Conservation (phyloP, 495 filamentous ascomycete genomes). For the Penicillium lividum region DNA sequence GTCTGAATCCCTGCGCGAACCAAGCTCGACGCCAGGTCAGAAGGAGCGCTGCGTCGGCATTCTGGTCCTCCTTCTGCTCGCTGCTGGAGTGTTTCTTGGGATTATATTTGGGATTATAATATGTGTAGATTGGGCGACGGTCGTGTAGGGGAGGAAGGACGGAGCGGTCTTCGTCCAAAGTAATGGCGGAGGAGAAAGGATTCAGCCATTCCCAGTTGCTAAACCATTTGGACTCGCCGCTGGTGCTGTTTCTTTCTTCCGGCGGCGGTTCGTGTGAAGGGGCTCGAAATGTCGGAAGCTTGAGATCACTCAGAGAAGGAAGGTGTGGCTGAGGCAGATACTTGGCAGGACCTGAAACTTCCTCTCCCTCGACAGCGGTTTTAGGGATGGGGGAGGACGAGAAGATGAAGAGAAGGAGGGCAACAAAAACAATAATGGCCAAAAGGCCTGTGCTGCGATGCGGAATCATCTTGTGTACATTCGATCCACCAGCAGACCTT, state of each 20-base stretch:
- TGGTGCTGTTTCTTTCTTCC: slow-evolving; percentile 76
- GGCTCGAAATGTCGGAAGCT: slow-evolving; percentile 57
- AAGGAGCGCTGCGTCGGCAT: slow-evolving; percentile 76
- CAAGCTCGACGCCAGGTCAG: slow-evolving; percentile 89
- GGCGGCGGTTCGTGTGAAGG: slow-evolving; percentile 77
- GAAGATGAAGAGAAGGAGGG: slow-evolving; percentile 47
- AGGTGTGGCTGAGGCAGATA: slow-evolving; percentile 45
- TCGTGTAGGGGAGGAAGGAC: slow-evolving; percentile 77
- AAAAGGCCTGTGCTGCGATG: slow-evolving; percentile 46
- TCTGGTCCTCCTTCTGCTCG: slow-evolving; percentile 58
- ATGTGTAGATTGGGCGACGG: slow-evolving; percentile 86
- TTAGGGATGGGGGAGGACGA: slow-evolving; percentile 42
- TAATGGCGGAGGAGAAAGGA: slow-evolving; percentile 84
- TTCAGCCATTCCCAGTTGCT: slow-evolving; percentile 84
- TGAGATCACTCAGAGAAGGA: slow-evolving; percentile 38
- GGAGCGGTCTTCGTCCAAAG: slow-evolving; percentile 81
- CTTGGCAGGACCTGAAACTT: slow-evolving; percentile 29
- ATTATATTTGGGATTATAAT: slow-evolving; percentile 67
- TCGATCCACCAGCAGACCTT: slow-evolving; percentile 10
- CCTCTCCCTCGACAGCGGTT: slow-evolving; percentile 23
- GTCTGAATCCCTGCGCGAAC: slow-evolving; percentile 91
- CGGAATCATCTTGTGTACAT: slow-evolving; percentile 39
- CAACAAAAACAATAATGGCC: slow-evolving; percentile 45
- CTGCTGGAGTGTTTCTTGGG: slow-evolving; percentile 41
- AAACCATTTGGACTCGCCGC: slow-evolving; percentile 80